These are phyloP conservation scores for Thelonectria rubi DNA, from an alignment of 2,329 filamentous ascomycete genomes.

Conservation along the genomic window DNA sequence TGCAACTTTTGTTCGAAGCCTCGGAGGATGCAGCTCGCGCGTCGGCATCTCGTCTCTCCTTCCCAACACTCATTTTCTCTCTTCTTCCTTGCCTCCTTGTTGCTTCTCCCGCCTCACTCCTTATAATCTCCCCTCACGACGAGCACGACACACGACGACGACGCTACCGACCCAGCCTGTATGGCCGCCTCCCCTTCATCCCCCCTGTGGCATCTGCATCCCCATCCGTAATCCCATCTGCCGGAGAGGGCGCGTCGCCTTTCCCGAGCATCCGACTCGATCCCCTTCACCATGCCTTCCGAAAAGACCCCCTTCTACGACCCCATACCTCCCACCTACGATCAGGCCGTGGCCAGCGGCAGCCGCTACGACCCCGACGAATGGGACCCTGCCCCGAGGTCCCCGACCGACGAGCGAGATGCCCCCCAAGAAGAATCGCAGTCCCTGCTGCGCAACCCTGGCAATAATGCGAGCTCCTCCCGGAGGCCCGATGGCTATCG, in stretches of 20 bases:
- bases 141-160: conserved; percentile 18
- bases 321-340: conserved; percentile 55
- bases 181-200: conserved; percentile 29
- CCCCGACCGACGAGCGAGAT: conserved; percentile 63
- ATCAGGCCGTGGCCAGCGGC: conserved; percentile 51
- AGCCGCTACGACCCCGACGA: conserved; percentile 46
- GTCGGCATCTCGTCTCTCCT: conserved; percentile 37
- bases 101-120: conserved; percentile 25
- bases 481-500: conserved; percentile 70
- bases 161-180: conserved; percentile 23
- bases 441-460: conserved; percentile 71
- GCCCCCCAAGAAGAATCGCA: conserved; percentile 80
- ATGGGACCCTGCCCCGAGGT: conserved; percentile 45
- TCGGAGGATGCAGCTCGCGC: conserved; percentile 35
- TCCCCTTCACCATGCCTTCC: conserved; percentile 45
- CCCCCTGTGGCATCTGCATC: conserved; percentile 15
- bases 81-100: conserved; percentile 30
- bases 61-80: conserved; percentile 42
- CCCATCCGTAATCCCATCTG: conserved; percentile 10
- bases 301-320: conserved; percentile 55
- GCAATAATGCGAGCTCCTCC: conserved; percentile 51
- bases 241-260: conserved; percentile 4
- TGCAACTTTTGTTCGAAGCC: conserved; percentile 21
- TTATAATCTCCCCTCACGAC: conserved; percentile 6
- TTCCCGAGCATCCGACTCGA: conserved; percentile 16